phyloP scores from a whole-genome alignment of 2,329 filamentous ascomycete species.

The Fusarium domesticum region DNA sequence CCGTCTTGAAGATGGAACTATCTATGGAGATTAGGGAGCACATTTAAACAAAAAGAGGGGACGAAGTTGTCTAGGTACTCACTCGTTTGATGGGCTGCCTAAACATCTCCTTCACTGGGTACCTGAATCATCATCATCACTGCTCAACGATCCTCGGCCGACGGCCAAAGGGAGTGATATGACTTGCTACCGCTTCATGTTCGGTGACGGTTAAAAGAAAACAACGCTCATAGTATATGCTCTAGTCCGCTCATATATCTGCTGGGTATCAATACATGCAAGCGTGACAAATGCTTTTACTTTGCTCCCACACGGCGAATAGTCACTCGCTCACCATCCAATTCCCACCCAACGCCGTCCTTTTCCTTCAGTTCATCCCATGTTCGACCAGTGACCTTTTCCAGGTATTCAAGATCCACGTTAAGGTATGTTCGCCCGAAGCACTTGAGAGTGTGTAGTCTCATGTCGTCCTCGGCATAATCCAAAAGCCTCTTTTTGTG shows the following conservation, averaged over 20 bases:
- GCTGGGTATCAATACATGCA: conserved; percentile 9
- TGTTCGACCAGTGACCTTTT: conserved; percentile 62
- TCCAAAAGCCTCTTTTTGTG: conserved; percentile 74
- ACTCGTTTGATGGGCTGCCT: too few species aligned
- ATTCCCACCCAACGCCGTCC: conserved; percentile 81
- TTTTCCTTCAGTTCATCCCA: conserved; percentile 69
- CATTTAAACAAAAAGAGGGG: not conserved
- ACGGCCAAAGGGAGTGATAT: too few species aligned
- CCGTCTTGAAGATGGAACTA: not conserved
- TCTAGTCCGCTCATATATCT: conserved; percentile 4
- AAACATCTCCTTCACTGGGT: too few species aligned
- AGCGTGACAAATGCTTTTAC: conserved; percentile 20
- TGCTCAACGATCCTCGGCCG: too few species aligned
- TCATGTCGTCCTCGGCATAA: conserved; percentile 72
- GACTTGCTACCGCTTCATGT: too few species aligned
- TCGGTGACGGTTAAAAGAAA: too few species aligned
- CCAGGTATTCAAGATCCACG: conserved; percentile 66
- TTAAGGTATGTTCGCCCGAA: conserved; percentile 77
- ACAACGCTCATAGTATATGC: too few species aligned
- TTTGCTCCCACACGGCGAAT: conserved; percentile 59
- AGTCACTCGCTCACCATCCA: conserved; percentile 69
- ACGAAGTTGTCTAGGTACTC: not conserved
- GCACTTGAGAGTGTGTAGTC: conserved; percentile 78
- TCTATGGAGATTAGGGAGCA: not conserved
- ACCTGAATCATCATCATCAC: too few species aligned